A percentile compares a stretch with the other conserved stretches of the same genome.
These are phyloP conservation scores for Mucor lusitanicus DNA, from an alignment of 371 early-diverging fungal species.

Conservation along the genomic window DNA sequence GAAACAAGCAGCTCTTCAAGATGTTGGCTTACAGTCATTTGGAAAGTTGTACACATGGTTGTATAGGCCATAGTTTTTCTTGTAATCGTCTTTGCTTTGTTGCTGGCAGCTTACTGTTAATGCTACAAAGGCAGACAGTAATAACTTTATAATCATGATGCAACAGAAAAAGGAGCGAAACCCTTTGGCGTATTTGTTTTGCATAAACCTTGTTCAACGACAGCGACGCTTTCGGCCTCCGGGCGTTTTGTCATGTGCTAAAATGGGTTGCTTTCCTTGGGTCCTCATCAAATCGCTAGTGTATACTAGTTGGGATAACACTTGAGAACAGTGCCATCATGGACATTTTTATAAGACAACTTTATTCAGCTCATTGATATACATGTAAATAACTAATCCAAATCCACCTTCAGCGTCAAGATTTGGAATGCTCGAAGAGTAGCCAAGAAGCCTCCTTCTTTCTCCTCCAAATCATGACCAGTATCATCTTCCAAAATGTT, in stretches of 20 bases:
- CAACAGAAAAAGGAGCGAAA: neutral
- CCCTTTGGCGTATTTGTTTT: neutral
- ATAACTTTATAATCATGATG: neutral
- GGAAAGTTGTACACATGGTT: conserved; percentile 1
- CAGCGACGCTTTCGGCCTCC: neutral
- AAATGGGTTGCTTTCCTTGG: too few relatives aligned
- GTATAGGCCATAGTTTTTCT: conserved; percentile 1
- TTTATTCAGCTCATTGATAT: too few relatives aligned
- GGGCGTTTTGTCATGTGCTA: neutral
- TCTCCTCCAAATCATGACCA: conserved; percentile 1
- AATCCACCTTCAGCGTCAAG: conserved; percentile 43
- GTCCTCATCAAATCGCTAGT: too few relatives aligned
- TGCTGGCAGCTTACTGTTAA: neutral
- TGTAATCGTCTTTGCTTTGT: neutral
- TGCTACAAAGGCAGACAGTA: neutral
- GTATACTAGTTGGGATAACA: too few relatives aligned
- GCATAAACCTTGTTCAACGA: neutral
- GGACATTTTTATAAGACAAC: too few relatives aligned
- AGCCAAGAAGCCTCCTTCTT: conserved; percentile 19
- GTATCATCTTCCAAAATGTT: conserved; percentile 55
- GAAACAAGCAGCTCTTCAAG: too few relatives aligned
- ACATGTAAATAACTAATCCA: neutral
- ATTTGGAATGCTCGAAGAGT: conserved; percentile 54
- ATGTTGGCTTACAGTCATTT: neutral
- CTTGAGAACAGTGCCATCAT: too few relatives aligned